Conservation (phyloP, 768 basidiomycete genomes). For the Pleurotus salmoneostramineus region DNA sequence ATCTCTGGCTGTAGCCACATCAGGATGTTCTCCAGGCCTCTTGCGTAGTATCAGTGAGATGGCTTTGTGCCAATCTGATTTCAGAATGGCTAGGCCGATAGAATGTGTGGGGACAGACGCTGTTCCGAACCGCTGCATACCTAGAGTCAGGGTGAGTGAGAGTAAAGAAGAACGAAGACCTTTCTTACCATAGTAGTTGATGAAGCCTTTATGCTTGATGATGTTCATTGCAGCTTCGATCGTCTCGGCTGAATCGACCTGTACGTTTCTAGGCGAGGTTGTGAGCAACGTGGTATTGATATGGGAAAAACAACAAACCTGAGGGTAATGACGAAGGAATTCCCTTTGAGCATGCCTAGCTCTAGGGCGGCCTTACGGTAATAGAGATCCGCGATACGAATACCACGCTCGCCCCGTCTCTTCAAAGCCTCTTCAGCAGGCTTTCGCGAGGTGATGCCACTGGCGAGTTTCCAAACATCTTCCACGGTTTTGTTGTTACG, state of each 20-base stretch:
- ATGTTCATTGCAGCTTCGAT: constrained; percentile 74
- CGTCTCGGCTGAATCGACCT: constrained; percentile 66
- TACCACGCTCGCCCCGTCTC: constrained; percentile 83
- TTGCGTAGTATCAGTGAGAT: constrained; percentile 76
- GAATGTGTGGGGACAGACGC: constrained; percentile 93
- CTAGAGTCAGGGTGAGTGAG: constrained; percentile 30
- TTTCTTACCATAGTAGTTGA: constrained; percentile 89
- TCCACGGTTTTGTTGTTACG: constrained; percentile 75
- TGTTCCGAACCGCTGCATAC: constrained; percentile 99
- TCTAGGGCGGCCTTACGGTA: constrained; percentile 83
- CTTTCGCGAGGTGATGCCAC: constrained; percentile 58
- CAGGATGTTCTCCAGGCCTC: constrained; percentile 90
- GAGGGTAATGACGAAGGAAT: constrained; percentile 91
- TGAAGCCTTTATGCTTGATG: constrained; percentile 84
- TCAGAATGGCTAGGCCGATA: constrained; percentile 87
- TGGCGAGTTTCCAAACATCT: constrained; percentile 81
- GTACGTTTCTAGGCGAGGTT: constrained; percentile 63
- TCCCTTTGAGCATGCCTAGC: constrained; percentile 95
- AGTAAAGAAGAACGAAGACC: neutral
- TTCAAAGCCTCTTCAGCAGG: constrained; percentile 53
- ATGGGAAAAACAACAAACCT: constrained; percentile 52
- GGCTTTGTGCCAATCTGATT: constrained; percentile 88
- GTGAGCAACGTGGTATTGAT: no score
- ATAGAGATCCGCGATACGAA: constrained; percentile 83
- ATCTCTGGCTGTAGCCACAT: constrained; percentile 77